Evolutionary conservation across 1,139 yeast species (phyloP), one percentile per base, ranked within the genome.

Genomic region (Lizanozyma gosingica): DNA sequence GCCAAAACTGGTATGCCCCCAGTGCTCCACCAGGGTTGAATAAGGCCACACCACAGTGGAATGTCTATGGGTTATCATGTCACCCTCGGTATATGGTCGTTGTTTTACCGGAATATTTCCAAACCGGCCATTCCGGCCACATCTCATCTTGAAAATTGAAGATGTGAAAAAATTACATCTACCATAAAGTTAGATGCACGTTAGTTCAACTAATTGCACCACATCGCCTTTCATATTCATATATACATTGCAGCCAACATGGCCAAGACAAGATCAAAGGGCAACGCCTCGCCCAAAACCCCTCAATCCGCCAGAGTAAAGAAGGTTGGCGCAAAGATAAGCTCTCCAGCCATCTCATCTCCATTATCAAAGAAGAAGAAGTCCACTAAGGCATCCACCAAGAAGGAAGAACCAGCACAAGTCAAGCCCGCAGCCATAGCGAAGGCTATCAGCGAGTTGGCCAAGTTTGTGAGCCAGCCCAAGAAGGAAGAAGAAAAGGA

Each of bases 391-490:
- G 36, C 45, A 36, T 11, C 38, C n/a, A 37, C 39, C 37, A 41
- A 18, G 27, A 41, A 33, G 37, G 33, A 33, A 18, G 18, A 18
- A 37, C 14, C 6, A 33, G 55, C 35, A 55, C 54, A 15, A 36
- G 40, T 1, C 33, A 17, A 35, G 18, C 32, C 14, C 17, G 18
- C 35, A n/a, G 35, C 17, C 3, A 32, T 17, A 22, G 40, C 15
- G 17, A 73, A 71, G 46, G 86, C 87, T 4, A 58, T 81, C 35
- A 51, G 60, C 6, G 82, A 78, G 51, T 63, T 80, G 48, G 57
- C 59, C 37, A 74, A 74, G 50, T 80, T 65, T 54, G 50, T 62
- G 22, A 47, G 54, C 37, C 49, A 49, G 39, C 36, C 43, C 39
- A 53, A 62, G 17, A 54, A 61, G 38, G 54, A 60, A 39, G 55